Conservation (phyloP, 768 basidiomycete genomes). For the Sarcodon sp. region DNA sequence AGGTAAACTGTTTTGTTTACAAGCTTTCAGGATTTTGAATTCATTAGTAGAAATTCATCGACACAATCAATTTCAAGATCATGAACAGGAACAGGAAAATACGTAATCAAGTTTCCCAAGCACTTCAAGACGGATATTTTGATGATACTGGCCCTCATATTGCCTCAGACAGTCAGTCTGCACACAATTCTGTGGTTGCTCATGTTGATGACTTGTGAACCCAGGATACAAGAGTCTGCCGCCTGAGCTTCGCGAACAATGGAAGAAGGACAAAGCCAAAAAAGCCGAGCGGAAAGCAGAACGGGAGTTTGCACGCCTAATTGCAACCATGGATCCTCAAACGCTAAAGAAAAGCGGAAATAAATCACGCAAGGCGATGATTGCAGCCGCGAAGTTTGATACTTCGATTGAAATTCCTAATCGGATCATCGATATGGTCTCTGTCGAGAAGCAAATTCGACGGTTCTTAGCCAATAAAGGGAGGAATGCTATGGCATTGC, state of each 20-base stretch:
- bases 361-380: constrained; percentile 58
- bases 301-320: constrained; percentile 42
- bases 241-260: constrained; percentile 46
- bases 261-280: constrained; percentile 72
- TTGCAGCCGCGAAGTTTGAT: constrained; percentile 38
- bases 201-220: constrained; percentile 11
- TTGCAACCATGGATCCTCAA: constrained; percentile 51
- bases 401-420: constrained; percentile 28
- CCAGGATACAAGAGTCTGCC: constrained; percentile 42
- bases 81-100: constrained; percentile 29
- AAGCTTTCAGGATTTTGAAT: constrained; percentile 43
- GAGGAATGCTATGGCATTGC: constrained; percentile 46
- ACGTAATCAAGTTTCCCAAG: constrained; percentile 43
- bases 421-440: constrained; percentile 47
- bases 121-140: constrained; percentile 42
- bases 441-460: constrained; percentile 60
- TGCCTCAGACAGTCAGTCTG: constrained; percentile 36
- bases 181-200: background rate
- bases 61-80: constrained; percentile 8
- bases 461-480: constrained; percentile 50
- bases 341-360: constrained; percentile 49
- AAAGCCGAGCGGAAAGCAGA: constrained; percentile 68
- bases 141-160: constrained; percentile 19
- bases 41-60: constrained; percentile 33
- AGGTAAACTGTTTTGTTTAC: background rate